Percentiles rank a stretch among this genome's conserved stretches.
These are phyloP conservation scores for Saccharomycopsis schoenii DNA, from an alignment of 805 yeast species.

Conservation along the genomic window DNA sequence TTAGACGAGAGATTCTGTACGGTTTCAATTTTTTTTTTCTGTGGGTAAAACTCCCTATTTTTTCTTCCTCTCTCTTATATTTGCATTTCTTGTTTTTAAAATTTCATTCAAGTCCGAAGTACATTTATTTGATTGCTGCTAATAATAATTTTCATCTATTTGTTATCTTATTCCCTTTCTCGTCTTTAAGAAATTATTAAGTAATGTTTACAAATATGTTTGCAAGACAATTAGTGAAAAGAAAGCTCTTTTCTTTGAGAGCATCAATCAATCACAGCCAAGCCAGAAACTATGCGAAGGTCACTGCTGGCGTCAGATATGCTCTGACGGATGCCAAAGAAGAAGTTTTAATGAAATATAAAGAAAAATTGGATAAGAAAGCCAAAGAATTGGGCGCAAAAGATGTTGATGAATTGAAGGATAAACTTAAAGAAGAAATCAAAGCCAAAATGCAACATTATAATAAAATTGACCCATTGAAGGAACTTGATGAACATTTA, in stretches of 20 bases:
- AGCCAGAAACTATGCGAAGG: not conserved
- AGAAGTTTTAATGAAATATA: slow-evolving; percentile 22
- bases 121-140: too few relatives aligned
- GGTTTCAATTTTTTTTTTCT: too few relatives aligned
- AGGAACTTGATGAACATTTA: slow-evolving; percentile 45
- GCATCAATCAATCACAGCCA: not conserved
- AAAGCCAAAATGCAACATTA: slow-evolving; percentile 45
- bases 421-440: slow-evolving; percentile 51
- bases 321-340: not conserved
- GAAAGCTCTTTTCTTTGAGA: not conserved
- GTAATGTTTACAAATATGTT: not conserved
- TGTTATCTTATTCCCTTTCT: too few relatives aligned
- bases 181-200: too few relatives aligned
- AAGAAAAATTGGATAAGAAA: slow-evolving; percentile 28
- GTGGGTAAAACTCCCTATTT: too few relatives aligned
- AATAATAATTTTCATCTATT: too few relatives aligned
- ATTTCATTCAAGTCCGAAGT: too few relatives aligned
- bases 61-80: too few relatives aligned
- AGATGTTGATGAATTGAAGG: slow-evolving; percentile 50
- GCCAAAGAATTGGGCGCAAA: slow-evolving; percentile 35
- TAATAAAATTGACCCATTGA: slow-evolving; percentile 56
- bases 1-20: too few relatives aligned
- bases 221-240: not conserved
- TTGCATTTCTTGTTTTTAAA: too few relatives aligned
- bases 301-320: not conserved